Evolutionary conservation across 2,329 filamentous ascomycete genomes (phyloP), one percentile per base, ranked within the genome.

Genomic region (Aphanoascus verrucosus): DNA sequence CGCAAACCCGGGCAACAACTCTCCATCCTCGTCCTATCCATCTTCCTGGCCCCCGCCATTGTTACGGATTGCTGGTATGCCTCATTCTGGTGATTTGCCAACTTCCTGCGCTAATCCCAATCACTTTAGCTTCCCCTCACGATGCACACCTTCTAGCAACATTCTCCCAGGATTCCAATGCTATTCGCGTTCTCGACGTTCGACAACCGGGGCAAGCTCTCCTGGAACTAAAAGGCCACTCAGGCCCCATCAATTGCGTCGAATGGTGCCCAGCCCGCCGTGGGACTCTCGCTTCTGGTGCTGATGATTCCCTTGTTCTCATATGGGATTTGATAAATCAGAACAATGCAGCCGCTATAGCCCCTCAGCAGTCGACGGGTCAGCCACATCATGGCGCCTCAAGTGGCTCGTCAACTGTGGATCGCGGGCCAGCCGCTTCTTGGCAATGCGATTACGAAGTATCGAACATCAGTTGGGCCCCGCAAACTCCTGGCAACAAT

Each of bases 141-240:
- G 93, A 98, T 68, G 86, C 88, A 5, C 90, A 98, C 67, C 82
- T 98, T 34, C 81, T 98, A 35, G 91, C 91, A n/a, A 98, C 93
- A 0, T 97, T 98, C 68, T 91, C 93, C 15, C 85, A 89, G 64
- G 93, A 97, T 66, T 94, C 88, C 3, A 90, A 85, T 62, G 75
- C 94, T 34, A 90, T 98, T 65, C 88, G 93, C 46, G 94, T 98
- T 52, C 82, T 98, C 31, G 93, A 98, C 64, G 91, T 97, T 2
- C 85, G 93, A 47, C 93, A 98, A 70, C 93, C 93, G 0, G 93
- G 93, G 5, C 93, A 96, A 69, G 93, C 93, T 1, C 78, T 98
- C 3, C 80, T 98, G 23, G 93, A 98, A 67, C 82, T 98, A 37
- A 87, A 87, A 46, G 93, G 93, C 19, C 91, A 98, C 65, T 81